Evolutionary conservation across 495 filamentous ascomycete genomes (phyloP), one percentile per base, ranked within the genome.

Genomic region (Tuber umbilicatum): DNA sequence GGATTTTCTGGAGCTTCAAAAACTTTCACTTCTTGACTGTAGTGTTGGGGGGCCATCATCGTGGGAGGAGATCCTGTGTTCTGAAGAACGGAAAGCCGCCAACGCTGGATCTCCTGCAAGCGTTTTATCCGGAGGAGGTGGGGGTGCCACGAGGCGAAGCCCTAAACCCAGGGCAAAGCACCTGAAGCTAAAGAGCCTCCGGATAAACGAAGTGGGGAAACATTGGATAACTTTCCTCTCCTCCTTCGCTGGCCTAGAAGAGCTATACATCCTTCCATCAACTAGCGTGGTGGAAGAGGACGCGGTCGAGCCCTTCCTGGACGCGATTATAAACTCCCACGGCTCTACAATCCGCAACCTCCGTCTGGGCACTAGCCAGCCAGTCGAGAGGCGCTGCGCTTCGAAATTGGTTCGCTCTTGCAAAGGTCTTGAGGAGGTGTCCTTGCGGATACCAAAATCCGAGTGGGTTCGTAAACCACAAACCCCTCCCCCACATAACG

Each of bases 221-320:
- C 72, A 78, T n/a, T 79, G 72, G 76, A 21, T 68, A 39, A 69
- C 45, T 17, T 70, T 79, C 0, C 68, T 79, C n/a, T 74, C 73
- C 41, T 68, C 71, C 60, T 79, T 79, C 69, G 69, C 74, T 31
- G 77, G 77, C 12, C 43, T 79, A 2, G 76, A 79, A 64, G 75
- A 78, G 21, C 35, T 79, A 17, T 75, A 72, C 69, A 79, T 79
- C 39, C 72, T 79, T 14, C 72, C 77, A 6, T 76, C 77, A 14
- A 68, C 72, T 7, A n/a, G n/a, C 40, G 45, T 68, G 39, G 31
- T 67, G 5, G 47, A 73, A 21, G 75, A 79, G 37, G 69, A 43
- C 27, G 60, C 23, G 17, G 72, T 74, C 27, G 41, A 31, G 67
- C 5, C 42, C 5, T 78, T 79, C 47, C 40, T 78, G 12, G 69